phyloP scores from a whole-genome alignment of 768 basidiomycete species.

The Termitomyces sp. region DNA sequence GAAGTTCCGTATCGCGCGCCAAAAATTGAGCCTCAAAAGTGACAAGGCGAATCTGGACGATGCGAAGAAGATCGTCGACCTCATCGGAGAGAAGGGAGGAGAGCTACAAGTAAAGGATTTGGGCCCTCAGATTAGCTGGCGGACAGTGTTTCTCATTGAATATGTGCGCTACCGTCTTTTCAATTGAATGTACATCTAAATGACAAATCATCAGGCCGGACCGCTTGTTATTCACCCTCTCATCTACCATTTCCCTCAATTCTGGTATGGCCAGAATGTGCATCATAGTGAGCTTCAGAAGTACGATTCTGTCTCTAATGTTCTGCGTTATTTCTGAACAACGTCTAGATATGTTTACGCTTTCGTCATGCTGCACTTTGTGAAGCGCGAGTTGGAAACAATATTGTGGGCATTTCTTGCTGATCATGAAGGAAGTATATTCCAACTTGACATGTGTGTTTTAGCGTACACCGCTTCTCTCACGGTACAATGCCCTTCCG shows the following conservation, averaged over 20 bases:
- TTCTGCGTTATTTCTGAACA: slow-evolving; percentile 6
- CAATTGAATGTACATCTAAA: neutral
- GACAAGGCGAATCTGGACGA: slow-evolving; percentile 63
- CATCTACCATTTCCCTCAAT: slow-evolving; percentile 65
- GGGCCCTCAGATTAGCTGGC: slow-evolving; percentile 87
- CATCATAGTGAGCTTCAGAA: slow-evolving; percentile 76
- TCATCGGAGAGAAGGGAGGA: slow-evolving; percentile 56
- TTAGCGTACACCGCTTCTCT: slow-evolving; percentile 91
- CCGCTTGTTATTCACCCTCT: slow-evolving; percentile 88
- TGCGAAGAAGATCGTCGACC: slow-evolving; percentile 52
- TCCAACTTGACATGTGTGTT: neutral
- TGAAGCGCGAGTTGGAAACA: slow-evolving; percentile 92
- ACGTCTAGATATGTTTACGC: slow-evolving; percentile 54
- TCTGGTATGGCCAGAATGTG: slow-evolving; percentile 69
- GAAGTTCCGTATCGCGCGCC: slow-evolving; percentile 71
- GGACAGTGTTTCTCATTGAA: slow-evolving; percentile 88
- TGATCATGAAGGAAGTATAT: neutral
- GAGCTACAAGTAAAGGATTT: slow-evolving; percentile 83
- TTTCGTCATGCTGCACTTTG: slow-evolving; percentile 82
- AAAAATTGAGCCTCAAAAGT: slow-evolving; percentile 66
- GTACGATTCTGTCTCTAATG: slow-evolving; percentile 27
- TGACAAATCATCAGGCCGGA: slow-evolving; percentile 52
- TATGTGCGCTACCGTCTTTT: slow-evolving; percentile 60
- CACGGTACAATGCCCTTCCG: slow-evolving; percentile 87
- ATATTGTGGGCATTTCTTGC: slow-evolving; percentile 58